phyloP scores from a whole-genome alignment of 2,329 filamentous ascomycete genomes.

The Dichotomopilus funicola region DNA sequence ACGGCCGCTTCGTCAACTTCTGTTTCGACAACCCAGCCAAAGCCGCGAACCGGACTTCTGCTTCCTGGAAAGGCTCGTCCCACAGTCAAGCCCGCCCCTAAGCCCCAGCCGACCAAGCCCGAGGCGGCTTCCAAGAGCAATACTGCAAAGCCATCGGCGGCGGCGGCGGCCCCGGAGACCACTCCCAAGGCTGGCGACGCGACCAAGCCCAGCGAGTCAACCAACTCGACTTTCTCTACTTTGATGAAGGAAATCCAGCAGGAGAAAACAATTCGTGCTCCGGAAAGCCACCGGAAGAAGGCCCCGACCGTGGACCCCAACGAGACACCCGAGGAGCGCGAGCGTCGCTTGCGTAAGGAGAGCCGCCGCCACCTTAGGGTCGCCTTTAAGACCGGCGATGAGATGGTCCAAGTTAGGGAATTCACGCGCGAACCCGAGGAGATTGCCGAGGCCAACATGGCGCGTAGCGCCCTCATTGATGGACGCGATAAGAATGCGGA shows the following conservation, averaged over 20 bases:
- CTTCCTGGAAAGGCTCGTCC: constrained; percentile 45
- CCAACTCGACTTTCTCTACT: constrained; percentile 46
- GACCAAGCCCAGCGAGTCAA: constrained; percentile 25
- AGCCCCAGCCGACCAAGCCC: constrained; percentile 26
- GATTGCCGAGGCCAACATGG: constrained; percentile 14
- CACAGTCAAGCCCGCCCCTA: constrained; percentile 36
- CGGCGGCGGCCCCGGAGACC: constrained; percentile 2
- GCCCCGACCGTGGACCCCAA: constrained; percentile 42
- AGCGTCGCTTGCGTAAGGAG: constrained; percentile 65
- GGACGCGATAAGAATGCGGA: constrained; percentile 57
- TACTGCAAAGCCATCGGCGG: constrained; percentile 24
- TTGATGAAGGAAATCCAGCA: constrained; percentile 46
- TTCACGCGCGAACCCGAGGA: constrained; percentile 65
- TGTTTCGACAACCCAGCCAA: constrained; percentile 21
- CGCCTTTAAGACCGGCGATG: constrained; percentile 60
- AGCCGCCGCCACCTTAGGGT: constrained; percentile 62
- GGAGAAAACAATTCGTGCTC: constrained; percentile 38
- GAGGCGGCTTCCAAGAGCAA: constrained; percentile 19
- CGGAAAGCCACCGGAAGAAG: constrained; percentile 32
- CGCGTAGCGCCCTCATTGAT: constrained; percentile 28
- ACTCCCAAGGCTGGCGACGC: constrained; percentile 28
- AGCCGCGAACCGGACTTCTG: constrained; percentile 26
- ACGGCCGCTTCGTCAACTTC: constrained; percentile 15
- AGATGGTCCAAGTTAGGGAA: constrained; percentile 59
- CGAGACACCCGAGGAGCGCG: constrained; percentile 62